These are phyloP conservation scores for Boletus barrowsii DNA, from an alignment of 768 basidiomycete genomes.

Conservation along the genomic window DNA sequence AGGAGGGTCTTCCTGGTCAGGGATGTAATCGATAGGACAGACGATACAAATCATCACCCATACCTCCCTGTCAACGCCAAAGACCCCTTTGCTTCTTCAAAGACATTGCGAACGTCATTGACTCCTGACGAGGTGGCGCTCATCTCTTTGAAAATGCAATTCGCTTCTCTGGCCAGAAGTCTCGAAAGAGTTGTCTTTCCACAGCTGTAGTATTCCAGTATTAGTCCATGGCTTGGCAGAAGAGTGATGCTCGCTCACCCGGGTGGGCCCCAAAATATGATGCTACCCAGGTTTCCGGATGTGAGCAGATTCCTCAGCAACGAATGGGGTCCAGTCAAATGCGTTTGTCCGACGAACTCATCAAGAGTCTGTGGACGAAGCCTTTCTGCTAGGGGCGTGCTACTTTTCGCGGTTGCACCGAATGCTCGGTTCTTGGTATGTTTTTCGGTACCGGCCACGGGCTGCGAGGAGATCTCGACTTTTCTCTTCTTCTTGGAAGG, in stretches of 20 bases:
- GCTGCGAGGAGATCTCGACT: slow-evolving; percentile 10
- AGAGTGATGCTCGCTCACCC: slow-evolving; percentile 39
- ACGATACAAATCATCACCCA: not conserved
- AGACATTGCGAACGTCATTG: slow-evolving; percentile 66
- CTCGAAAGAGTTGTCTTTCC: slow-evolving; percentile 78
- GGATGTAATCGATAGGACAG: slow-evolving; percentile 3
- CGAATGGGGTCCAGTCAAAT: slow-evolving; percentile 56
- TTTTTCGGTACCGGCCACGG: slow-evolving; percentile 15
- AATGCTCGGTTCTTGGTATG: slow-evolving; percentile 20
- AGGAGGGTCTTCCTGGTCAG: slow-evolving; percentile 59
- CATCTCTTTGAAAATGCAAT: slow-evolving; percentile 69
- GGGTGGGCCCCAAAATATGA: slow-evolving; percentile 75
- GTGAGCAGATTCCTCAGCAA: slow-evolving; percentile 52
- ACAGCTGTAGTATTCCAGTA: slow-evolving; percentile 37
- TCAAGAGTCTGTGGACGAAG: slow-evolving; percentile 62
- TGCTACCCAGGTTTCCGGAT: slow-evolving; percentile 52
- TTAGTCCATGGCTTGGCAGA: not conserved
- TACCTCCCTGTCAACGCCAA: slow-evolving; percentile 66
- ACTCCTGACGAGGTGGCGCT: slow-evolving; percentile 70
- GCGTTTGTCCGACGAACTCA: slow-evolving; percentile 71
- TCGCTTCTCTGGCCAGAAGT: slow-evolving; percentile 57
- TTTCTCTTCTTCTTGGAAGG: slow-evolving; percentile 33
- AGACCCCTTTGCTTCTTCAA: slow-evolving; percentile 70
- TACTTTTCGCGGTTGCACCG: slow-evolving; percentile 24
- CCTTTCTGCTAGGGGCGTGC: slow-evolving; percentile 66